Evolutionary conservation across 441 rosid species (phyloP), one percentile per base, ranked within the genome.

Genomic region (Erodium trifolium): DNA sequence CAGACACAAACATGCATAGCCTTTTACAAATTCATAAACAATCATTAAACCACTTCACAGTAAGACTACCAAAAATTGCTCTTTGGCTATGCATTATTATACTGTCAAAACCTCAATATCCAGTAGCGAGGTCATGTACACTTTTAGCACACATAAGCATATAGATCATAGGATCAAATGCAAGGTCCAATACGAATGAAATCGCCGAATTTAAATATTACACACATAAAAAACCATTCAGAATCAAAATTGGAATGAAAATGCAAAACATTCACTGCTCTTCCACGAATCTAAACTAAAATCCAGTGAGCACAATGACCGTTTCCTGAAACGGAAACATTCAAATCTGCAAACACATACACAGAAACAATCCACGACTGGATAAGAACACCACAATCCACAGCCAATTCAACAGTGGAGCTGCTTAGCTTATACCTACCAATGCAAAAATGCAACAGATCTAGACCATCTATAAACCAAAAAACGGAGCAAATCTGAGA

Each of bases 221-320:
- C 11, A 57, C 23, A 7, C 34, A 31, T 31, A 31, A 31, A 8
- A 17, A 55, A 18, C 17, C 12, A 57, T 1, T 23, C 6, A 57
- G 8, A 12, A 57, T 5, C 19, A 55, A n/a, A 18, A 57, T 6
- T 17, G 29, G 29, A 57, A 57, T 57, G 10, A 17, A 57, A 57
- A 57, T 10, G 4, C 63, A 11, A 57, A 57, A 57, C 27, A 57
- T 57, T 3, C 63, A 57, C 63, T 1, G 27, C 29, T 17, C 63
- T 18, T 57, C 63, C 63, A 57, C 63, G 7, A 57, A 57, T 57
- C 63, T 57, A 17, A 18, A 57, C 63, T 19, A 8, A 57, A 57
- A 57, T 5, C 63, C 27, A 57, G 63, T 7, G 16, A n/a, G 1
- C 11, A 57, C 63, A 57, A 17, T 57, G 12, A 57, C 63, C 18